Evolutionary conservation across 2,329 filamentous ascomycete genomes (phyloP).

Genomic region (Sodiomyces alkalinus): DNA sequence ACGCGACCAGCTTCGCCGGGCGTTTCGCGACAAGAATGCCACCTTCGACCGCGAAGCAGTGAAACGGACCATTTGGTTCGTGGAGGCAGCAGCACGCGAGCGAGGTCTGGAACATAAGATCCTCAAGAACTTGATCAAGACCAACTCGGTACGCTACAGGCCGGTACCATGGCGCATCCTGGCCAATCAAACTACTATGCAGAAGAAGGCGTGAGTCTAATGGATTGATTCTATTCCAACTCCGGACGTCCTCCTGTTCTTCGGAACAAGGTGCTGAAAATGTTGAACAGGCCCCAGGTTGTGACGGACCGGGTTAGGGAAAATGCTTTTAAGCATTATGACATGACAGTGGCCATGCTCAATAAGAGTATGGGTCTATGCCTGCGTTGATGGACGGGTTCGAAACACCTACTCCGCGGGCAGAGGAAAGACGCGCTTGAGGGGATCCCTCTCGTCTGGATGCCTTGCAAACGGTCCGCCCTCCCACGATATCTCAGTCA

Average conservation of each 20-base stretch:
- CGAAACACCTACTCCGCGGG: too few relatives aligned
- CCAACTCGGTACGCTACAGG: conserved; percentile 21
- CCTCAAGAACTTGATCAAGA: conserved; percentile 50
- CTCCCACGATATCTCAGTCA: too few relatives aligned
- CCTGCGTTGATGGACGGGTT: conserved; percentile 26
- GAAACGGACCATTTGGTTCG: conserved; percentile 53
- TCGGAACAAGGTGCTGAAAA: background rate
- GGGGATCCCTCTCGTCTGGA: too few relatives aligned
- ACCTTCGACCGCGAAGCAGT: conserved; percentile 35
- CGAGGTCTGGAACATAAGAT: conserved; percentile 58
- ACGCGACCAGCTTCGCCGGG: conserved; percentile 41
- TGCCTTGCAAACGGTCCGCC: too few relatives aligned
- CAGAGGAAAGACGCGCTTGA: too few relatives aligned
- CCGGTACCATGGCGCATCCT: conserved; percentile 12
- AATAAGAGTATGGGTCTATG: conserved; percentile 60
- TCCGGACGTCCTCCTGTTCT: background rate
- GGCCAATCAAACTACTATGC: background rate
- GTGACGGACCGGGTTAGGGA: conserved; percentile 8
- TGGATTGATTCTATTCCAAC: too few relatives aligned
- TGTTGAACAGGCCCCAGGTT: conserved; percentile 2
- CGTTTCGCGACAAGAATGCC: conserved; percentile 37
- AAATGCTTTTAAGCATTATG: conserved; percentile 42
- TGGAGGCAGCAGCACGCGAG: conserved; percentile 46
- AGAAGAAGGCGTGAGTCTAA: conserved; percentile 8
- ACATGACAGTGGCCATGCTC: conserved; percentile 56